Percentiles rank a stretch among this genome's conserved stretches.
Evolutionary conservation across 116 monocot genomes (phyloP).

Genomic region (Thalassia testudinum): DNA sequence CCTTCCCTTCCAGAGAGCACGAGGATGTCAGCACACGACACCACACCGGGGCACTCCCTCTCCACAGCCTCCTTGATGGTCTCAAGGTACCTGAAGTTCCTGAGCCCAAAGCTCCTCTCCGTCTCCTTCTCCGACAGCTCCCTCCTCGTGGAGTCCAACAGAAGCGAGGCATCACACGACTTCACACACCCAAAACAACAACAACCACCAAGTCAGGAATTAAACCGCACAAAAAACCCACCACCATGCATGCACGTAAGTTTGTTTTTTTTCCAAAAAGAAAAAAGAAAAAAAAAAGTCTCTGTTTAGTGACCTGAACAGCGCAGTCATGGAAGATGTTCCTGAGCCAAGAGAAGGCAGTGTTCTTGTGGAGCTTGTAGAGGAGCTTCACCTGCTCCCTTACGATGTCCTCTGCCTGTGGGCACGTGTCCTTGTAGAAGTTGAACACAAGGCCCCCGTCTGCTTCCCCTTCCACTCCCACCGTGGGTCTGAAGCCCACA

Average conservation of each 20-base stretch:
- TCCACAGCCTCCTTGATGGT: constrained; percentile 80
- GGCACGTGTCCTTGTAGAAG: constrained; percentile 90
- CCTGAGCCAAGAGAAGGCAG: constrained; percentile 90
- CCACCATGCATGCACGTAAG: background rate
- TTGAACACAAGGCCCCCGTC: constrained; percentile 43
- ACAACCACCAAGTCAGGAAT: background rate
- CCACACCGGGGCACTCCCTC: constrained; percentile 82
- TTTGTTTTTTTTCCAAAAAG: background rate
- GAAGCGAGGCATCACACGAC: constrained; percentile 84
- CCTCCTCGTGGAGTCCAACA: constrained; percentile 77
- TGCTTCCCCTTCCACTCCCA: constrained; percentile 1
- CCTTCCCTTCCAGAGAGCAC: constrained; percentile 79
- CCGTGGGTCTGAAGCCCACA: constrained; percentile 5
- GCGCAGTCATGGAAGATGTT: constrained; percentile 97
- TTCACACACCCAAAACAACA: constrained; percentile 5
- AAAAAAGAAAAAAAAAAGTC: background rate
- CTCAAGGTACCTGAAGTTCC: constrained; percentile 80
- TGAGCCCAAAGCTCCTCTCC: constrained; percentile 77
- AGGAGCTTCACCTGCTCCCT: constrained; percentile 71
- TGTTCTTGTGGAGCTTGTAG: constrained; percentile 94
- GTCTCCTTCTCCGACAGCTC: constrained; percentile 76
- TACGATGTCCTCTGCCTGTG: constrained; percentile 81
- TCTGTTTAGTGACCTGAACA: constrained; percentile 32
- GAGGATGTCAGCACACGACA: constrained; percentile 76
- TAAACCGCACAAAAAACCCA: constrained; percentile 1